Evolutionary conservation across 2,329 filamentous ascomycete genomes (phyloP).

Genomic region (Ramularia collo-cygni): DNA sequence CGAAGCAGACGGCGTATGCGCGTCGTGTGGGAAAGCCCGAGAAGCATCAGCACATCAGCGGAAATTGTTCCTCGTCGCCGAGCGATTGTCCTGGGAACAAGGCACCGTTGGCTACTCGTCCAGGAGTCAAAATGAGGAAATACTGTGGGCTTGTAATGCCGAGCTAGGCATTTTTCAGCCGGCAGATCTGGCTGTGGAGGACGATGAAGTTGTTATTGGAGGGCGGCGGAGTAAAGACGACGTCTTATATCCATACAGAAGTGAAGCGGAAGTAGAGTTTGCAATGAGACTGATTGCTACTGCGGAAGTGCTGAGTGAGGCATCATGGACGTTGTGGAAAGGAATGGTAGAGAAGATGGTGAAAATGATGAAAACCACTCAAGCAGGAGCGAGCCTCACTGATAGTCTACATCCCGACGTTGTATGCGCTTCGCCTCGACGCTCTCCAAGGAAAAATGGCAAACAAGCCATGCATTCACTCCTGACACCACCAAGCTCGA

Average conservation of each 20-base stretch:
- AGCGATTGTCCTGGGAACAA: slow-evolving; percentile 14
- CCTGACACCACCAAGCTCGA: slow-evolving; percentile 1
- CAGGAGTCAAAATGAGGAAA: slow-evolving; percentile 16
- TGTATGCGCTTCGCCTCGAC: slow-evolving; percentile 3
- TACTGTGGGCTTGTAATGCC: slow-evolving; percentile 17
- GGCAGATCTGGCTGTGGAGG: slow-evolving; percentile 16
- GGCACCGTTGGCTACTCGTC: slow-evolving; percentile 8
- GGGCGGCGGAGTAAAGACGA: slow-evolving; percentile 12
- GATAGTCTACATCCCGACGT: slow-evolving; percentile 3
- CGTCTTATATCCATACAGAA: slow-evolving; percentile 12
- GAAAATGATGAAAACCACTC: neutral
- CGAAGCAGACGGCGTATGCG: slow-evolving; percentile 8
- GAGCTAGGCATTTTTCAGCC: slow-evolving; percentile 18
- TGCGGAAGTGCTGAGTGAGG: slow-evolving; percentile 12
- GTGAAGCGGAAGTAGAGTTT: slow-evolving; percentile 10
- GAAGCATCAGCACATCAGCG: slow-evolving; percentile 10
- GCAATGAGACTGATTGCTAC: slow-evolving; percentile 13
- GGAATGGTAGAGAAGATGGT: neutral
- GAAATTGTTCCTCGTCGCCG: slow-evolving; percentile 20
- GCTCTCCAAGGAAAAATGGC: slow-evolving; percentile 7
- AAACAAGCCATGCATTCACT: neutral
- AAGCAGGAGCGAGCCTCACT: neutral
- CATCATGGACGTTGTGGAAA: slow-evolving; percentile 13
- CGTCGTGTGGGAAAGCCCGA: slow-evolving; percentile 13
- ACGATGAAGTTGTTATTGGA: slow-evolving; percentile 12